phyloP scores from a whole-genome alignment of 805 yeast species.

The Pichia occidentalis region DNA sequence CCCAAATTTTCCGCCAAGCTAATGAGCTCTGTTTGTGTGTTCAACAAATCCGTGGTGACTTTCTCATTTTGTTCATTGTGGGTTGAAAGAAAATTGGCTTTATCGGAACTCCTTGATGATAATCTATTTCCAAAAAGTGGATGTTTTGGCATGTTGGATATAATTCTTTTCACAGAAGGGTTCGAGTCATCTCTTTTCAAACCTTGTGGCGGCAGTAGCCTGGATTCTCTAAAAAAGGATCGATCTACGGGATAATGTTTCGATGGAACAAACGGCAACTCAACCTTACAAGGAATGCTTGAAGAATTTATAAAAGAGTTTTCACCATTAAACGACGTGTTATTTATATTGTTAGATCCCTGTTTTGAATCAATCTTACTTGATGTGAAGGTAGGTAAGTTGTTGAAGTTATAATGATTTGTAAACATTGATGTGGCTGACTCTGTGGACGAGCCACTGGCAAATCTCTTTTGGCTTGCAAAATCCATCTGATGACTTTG shows the following conservation, averaged over 20 bases:
- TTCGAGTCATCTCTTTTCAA: too few relatives aligned
- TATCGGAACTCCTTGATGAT: conserved; percentile 2
- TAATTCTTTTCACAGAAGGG: too few relatives aligned
- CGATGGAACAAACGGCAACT: conserved; percentile 15
- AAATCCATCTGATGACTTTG: too few relatives aligned
- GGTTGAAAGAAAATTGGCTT: background rate
- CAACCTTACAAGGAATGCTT: conserved; percentile 1
- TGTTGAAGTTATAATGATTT: conserved; percentile 9
- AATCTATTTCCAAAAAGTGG: conserved; percentile 6
- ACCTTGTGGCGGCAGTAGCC: too few relatives aligned
- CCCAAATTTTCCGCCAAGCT: conserved; percentile 21
- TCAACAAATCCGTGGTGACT: too few relatives aligned
- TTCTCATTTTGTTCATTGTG: background rate
- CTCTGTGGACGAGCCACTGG: conserved; percentile 3
- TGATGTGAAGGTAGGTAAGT: conserved; percentile 13
- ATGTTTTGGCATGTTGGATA: conserved; percentile 2
- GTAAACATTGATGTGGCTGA: conserved; percentile 1
- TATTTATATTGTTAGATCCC: background rate
- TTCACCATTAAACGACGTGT: conserved; percentile 3
- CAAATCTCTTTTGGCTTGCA: background rate
- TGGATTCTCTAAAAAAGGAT: conserved; percentile 6
- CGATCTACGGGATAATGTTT: conserved; percentile 11
- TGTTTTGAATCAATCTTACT: conserved; percentile 1
- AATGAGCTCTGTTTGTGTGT: conserved; percentile 22
- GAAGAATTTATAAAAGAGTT: background rate